These are phyloP conservation scores for Podaxis sp. DNA, from an alignment of 768 basidiomycete genomes.

Conservation along the genomic window DNA sequence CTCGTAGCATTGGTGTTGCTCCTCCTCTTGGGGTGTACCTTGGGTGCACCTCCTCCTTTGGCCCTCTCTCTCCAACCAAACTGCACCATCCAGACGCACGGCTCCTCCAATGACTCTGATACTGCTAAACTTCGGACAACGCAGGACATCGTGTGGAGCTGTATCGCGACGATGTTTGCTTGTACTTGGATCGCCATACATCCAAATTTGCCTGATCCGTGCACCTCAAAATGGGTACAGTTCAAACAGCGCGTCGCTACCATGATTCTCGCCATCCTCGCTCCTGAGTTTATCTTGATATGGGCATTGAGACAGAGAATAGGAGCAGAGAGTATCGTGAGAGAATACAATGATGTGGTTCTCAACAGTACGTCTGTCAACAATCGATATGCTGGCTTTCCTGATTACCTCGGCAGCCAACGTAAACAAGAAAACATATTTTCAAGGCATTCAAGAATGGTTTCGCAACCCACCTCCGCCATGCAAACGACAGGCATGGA, in stretches of 20 bases:
- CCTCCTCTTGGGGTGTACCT: background rate
- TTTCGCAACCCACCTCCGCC: background rate
- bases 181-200: constrained; percentile 25
- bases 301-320: constrained; percentile 11
- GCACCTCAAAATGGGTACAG: background rate
- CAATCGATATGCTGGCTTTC: background rate
- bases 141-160: constrained; percentile 19
- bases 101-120: background rate
- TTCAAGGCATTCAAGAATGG: background rate
- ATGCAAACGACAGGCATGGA: background rate
- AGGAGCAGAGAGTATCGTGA: background rate
- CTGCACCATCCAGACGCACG: background rate
- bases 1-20: background rate
- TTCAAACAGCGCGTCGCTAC: background rate
- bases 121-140: background rate
- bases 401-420: no score
- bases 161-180: constrained; percentile 20
- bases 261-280: background rate
- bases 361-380: background rate
- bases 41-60: background rate
- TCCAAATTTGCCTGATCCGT: constrained; percentile 17
- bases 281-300: constrained; percentile 10
- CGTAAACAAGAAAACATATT: no score
- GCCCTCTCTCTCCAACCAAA: background rate
- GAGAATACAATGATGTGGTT: background rate